These are phyloP conservation scores for Lablab purpureus DNA, from an alignment of 306 rosid species.

Conservation along the genomic window DNA sequence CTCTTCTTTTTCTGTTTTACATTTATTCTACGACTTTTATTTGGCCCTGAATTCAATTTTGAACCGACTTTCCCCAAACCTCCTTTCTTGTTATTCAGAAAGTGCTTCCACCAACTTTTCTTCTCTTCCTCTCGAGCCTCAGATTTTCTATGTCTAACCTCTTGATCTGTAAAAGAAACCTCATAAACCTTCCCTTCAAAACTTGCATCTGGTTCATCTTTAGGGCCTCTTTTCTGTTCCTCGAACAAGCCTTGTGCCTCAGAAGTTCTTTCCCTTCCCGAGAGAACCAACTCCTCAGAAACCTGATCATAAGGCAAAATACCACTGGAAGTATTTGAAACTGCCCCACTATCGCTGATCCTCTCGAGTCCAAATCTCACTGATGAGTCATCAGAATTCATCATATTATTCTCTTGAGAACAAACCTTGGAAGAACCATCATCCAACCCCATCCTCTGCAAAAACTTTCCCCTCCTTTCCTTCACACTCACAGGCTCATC, in stretches of 20 bases:
- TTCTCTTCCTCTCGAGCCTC: conserved; percentile 53
- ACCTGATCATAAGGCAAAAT: conserved; percentile 25
- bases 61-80: conserved; percentile 41
- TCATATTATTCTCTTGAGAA: conserved; percentile 40
- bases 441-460: conserved; percentile 63
- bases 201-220: conserved; percentile 40
- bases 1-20: conserved; percentile 64
- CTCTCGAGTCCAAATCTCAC: conserved; percentile 51
- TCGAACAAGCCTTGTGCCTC: conserved; percentile 39
- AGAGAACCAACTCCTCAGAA: conserved; percentile 45
- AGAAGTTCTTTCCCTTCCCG: conserved; percentile 34
- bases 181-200: conserved; percentile 39
- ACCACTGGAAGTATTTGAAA: conserved; percentile 48
- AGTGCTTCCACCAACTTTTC: conserved; percentile 68
- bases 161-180: conserved; percentile 36
- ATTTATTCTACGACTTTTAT: conserved; percentile 48
- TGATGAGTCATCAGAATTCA: conserved; percentile 37
- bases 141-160: conserved; percentile 38
- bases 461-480: conserved; percentile 71
- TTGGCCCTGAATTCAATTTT: conserved; percentile 37
- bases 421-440: conserved; percentile 48
- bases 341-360: conserved; percentile 55
- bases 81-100: conserved; percentile 47
- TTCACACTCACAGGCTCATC: conserved; percentile 79
- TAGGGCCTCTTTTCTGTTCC: conserved; percentile 19